Conservation (phyloP, 2,329 filamentous ascomycete species). For the Monosporascus ibericus region DNA sequence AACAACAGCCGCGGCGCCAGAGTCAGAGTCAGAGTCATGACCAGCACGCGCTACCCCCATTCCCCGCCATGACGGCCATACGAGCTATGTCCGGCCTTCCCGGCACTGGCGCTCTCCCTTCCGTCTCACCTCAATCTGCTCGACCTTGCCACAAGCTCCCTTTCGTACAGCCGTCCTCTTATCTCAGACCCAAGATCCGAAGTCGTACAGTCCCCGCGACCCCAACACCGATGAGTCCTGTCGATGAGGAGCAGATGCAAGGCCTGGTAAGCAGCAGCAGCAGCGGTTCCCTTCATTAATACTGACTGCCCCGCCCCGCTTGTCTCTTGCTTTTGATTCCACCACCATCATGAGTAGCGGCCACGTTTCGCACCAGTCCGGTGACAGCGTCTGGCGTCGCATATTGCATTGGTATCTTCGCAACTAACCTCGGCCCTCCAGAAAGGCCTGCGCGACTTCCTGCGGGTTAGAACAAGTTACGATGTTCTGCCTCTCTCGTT, state of each 20-base stretch:
- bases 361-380: not conserved
- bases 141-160: slow-evolving; percentile 43
- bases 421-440: slow-evolving; percentile 31
- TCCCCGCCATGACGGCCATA: slow-evolving; percentile 11
- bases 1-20: slow-evolving; percentile 3
- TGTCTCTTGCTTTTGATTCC: slow-evolving; percentile 1
- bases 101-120: slow-evolving; percentile 4
- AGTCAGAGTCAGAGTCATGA: not conserved
- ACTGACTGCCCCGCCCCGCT: not conserved
- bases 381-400: slow-evolving; percentile 1
- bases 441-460: slow-evolving; percentile 90
- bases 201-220: slow-evolving; percentile 36
- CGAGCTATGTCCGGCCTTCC: not conserved
- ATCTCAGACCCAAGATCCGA: slow-evolving; percentile 39
- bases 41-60: not conserved
- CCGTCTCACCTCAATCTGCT: slow-evolving; percentile 17
- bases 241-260: slow-evolving; percentile 72
- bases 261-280: slow-evolving; percentile 57
- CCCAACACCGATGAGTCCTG: slow-evolving; percentile 46
- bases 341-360: slow-evolving; percentile 1
- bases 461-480: slow-evolving; percentile 94
- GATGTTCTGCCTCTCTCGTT: slow-evolving; percentile 96
- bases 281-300: slow-evolving; percentile 1
- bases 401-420: not conserved
- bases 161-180: slow-evolving; percentile 56